Evolutionary conservation across 169 alveolate species (phyloP).

Genomic region (Plasmodium relictum): DNA sequence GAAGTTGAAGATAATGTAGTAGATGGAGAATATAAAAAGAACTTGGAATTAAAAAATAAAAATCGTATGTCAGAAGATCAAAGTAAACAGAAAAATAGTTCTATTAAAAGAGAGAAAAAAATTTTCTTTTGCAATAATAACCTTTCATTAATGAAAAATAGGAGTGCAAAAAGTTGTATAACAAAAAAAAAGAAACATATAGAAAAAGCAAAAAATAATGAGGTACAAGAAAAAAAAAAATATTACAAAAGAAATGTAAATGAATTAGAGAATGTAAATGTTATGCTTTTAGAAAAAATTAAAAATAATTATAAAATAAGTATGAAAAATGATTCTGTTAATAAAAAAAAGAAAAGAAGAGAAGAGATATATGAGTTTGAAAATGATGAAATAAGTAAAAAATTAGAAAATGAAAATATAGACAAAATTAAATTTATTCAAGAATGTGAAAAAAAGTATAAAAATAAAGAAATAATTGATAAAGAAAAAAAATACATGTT

Average conservation of each 20-base stretch:
- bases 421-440: neutral
- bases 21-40: conserved; percentile 6
- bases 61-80: neutral
- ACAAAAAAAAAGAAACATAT: neutral
- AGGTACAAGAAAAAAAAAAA: neutral
- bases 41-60: neutral
- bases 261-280: conserved; percentile 41
- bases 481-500: conserved; percentile 46
- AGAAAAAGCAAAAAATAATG: conserved; percentile 19
- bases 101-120: conserved; percentile 7
- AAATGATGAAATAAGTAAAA: neutral
- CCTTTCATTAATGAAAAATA: conserved; percentile 18
- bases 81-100: neutral
- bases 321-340: conserved; percentile 16
- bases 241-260: conserved; percentile 14
- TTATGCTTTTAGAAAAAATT: conserved; percentile 59
- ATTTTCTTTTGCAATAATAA: conserved; percentile 42
- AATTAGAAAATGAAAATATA: neutral
- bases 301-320: conserved; percentile 54
- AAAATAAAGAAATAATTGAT: conserved; percentile 8
- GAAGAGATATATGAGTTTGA: neutral
- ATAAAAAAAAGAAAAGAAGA: conserved; percentile 30
- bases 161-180: conserved; percentile 20
- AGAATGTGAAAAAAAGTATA: neutral
- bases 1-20: neutral